Evolutionary conservation across 345 rosid genomes (phyloP), one percentile per base, ranked within the genome.

Genomic region (Cardiospermum halicacabum): DNA sequence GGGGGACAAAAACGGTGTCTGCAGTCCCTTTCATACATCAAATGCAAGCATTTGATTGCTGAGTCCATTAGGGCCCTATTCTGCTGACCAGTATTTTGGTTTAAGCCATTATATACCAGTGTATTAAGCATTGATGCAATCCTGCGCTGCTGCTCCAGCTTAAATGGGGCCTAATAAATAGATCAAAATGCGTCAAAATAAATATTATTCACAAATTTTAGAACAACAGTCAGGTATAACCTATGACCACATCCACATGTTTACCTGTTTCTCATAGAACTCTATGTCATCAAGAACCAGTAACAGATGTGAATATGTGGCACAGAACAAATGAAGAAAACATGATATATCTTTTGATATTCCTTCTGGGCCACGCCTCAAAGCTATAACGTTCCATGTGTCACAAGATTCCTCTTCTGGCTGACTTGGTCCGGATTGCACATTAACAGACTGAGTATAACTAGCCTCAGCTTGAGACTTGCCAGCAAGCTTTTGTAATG

Each of bases 211-310:
- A 53, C 63, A 32, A 66, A n/a, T 11, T 11, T 34, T 11, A 34
- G 10, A 34, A 34, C 25, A 58, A 62, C 28, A 42, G 30, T 50
- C 3, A 18, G 42, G 55, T n/a, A 31, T 22, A 69, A 30, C 27
- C 37, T 37, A 56, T 31, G 51, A 54, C 7, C 26, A 49, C n/a
- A n/a, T n/a, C n/a, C n/a, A n/a, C n/a, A n/a, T n/a, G 48, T 47
- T 70, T 85, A 88, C 98, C 97, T 93, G 98, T 74, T 84, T 90
- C 79, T 93, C 97, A 71, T 90, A 93, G 77, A 93, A 93, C 73
- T 93, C 96, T 65, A 90, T 82, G 89, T 93, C 98, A 84, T 93
- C 98, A 71, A 93, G 98, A 72, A 93, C 92, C 69, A 93, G 77
- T 47, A 93, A 88, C 76, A 93, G 74, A 75, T 93, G 98, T 1